Evolutionary conservation across 306 rosid species (phyloP), one percentile per base, ranked within the genome.

Genomic region (Trifolium fragiferum): DNA sequence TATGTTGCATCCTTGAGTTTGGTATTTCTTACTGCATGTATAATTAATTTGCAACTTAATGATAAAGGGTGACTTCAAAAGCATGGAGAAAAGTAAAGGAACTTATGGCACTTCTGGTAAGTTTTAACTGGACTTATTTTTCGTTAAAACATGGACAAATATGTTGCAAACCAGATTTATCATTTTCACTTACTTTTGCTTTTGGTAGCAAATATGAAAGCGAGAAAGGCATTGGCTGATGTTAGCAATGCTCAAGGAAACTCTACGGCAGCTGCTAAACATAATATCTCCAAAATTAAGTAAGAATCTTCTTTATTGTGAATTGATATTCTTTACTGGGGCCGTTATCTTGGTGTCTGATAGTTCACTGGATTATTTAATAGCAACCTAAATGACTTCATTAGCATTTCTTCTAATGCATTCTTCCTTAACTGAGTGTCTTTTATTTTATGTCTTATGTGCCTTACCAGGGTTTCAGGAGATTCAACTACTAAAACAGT

Each of bases 221-320:
- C 59, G 78, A 88, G 97, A 70, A 91, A 79, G 83, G 88, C 97
- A 70, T 70, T 91, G 84, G 85, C 88, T 50, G 97, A 93, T 81
- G 89, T 93, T 33, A 89, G 92, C 88, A 93, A 93, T 77, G 76
- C 67, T 37, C 80, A 76, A 63, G 78, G 76, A 68, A 85, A 68
- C 79, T 77, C 86, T 75, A 78, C 80, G 0, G 82, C 74, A 81
- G 73, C 69, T 66, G 40, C 53, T 53, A 59, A 63, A 40, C 82
- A 41, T 49, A 75, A 68, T 47, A 70, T 78, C 86, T 88, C 84
- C 16, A 89, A 85, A 83, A 76, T 50, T 41, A 84, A 74, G 98
- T 93, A 78, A 90, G 97, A 78, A 63, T 23, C 2, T 23, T 1
- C 25, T 23, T 23, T 23, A 23, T 23, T 23, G 25, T 23, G 25